A percentile compares a stretch with the other conserved stretches of the same genome.
Conservation (phyloP, 257 asterid genomes). For the Solanum phureja region DNA sequence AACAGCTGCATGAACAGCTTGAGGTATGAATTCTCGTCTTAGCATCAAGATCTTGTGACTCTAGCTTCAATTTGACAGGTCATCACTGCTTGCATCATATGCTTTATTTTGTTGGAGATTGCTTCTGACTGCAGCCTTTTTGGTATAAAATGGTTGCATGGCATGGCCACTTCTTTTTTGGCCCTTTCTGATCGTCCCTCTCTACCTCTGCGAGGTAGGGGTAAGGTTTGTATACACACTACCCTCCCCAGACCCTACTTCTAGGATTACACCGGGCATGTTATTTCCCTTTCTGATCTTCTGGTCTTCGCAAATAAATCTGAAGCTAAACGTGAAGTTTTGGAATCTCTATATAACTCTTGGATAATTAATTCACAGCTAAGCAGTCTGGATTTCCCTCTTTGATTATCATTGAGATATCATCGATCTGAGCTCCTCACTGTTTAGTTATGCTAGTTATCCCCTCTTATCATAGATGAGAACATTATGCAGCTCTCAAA, state of each 20-base stretch:
- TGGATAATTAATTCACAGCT: neutral
- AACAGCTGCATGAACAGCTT: constrained; percentile 14
- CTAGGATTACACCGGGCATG: neutral
- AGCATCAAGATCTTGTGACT: neutral
- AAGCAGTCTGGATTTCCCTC: neutral
- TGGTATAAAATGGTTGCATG: neutral
- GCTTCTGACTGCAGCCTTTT: neutral
- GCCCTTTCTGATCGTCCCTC: neutral
- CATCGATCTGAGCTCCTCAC: neutral
- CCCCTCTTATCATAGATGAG: neutral
- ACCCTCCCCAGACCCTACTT: neutral
- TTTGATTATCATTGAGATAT: neutral
- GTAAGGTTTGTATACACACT: neutral
- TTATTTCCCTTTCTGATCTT: neutral
- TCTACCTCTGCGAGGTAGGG: neutral
- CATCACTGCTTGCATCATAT: neutral
- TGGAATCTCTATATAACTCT: neutral
- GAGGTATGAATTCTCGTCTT: neutral
- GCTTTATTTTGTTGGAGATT: neutral
- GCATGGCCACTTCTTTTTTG: neutral
- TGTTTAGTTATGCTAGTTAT: neutral
- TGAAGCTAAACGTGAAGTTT: neutral
- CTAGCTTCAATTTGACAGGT: neutral
- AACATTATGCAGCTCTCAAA: neutral
- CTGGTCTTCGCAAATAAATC: neutral